A percentile compares a stretch with the other conserved stretches of the same genome.
phyloP scores from a whole-genome alignment of 345 rosid genomes.

The Rubroshorea leprosula region DNA sequence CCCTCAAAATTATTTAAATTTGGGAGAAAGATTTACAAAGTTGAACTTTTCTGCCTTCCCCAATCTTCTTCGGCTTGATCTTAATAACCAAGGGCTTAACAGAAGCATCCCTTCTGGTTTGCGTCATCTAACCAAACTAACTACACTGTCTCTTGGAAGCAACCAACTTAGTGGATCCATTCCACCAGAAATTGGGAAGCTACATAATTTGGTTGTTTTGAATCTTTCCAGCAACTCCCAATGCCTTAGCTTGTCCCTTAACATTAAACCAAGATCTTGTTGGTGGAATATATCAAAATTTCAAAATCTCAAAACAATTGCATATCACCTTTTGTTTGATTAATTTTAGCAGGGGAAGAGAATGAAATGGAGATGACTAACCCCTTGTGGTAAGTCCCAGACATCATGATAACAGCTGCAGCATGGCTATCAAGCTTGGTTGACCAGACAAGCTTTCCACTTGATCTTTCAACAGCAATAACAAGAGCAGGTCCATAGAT shows the following conservation, averaged over 20 bases:
- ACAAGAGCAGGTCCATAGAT: slow-evolving; percentile 37
- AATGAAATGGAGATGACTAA: slow-evolving; percentile 4
- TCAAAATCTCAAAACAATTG: slow-evolving; percentile 7
- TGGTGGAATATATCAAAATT: slow-evolving; percentile 19
- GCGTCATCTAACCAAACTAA: background rate
- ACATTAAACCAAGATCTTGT: slow-evolving; percentile 32
- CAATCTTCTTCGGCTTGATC: too few species aligned
- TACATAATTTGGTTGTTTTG: background rate
- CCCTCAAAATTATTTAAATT: too few species aligned
- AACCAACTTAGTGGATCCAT: too few species aligned
- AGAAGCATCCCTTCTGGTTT: background rate
- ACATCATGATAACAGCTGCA: slow-evolving; percentile 28
- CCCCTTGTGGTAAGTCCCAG: slow-evolving; percentile 38
- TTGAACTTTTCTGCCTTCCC: too few species aligned
- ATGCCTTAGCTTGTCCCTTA: slow-evolving; percentile 28
- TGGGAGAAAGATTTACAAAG: too few species aligned
- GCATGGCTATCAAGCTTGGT: slow-evolving; percentile 31
- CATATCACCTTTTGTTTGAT: background rate
- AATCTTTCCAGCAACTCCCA: background rate
- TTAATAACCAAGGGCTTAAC: too few species aligned
- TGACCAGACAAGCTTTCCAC: slow-evolving; percentile 33
- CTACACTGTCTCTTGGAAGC: background rate
- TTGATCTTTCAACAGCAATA: slow-evolving; percentile 26
- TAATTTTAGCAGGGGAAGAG: background rate
- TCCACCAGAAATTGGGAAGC: background rate